These are phyloP conservation scores for Exophiala spinifera DNA, from an alignment of 2,329 filamentous ascomycete genomes.

Conservation along the genomic window DNA sequence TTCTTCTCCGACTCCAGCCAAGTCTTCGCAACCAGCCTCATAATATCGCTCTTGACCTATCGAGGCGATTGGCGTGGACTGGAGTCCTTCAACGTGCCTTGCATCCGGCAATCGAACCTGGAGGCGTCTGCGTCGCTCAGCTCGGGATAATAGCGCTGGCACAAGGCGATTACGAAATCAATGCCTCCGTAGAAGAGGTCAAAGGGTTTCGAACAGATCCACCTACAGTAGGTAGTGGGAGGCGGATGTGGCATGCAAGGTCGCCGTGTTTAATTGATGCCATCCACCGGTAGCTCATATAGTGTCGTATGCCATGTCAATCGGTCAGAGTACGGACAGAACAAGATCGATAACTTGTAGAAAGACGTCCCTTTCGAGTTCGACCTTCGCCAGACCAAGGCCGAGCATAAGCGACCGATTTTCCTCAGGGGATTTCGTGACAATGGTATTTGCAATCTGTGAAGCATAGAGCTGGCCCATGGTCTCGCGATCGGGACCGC, in stretches of 20 bases:
- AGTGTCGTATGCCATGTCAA: not conserved
- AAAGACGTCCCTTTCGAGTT: conserved; percentile 27
- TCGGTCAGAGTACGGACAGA: conserved; percentile 24
- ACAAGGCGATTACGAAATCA: conserved; percentile 77
- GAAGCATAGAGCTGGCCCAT: conserved; percentile 84
- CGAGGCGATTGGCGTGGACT: conserved; percentile 79
- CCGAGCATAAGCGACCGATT: conserved; percentile 55
- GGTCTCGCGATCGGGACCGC: conserved; percentile 73
- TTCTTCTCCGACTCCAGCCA: conserved; percentile 73
- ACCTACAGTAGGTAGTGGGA: conserved; percentile 23
- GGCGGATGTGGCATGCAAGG: conserved; percentile 36
- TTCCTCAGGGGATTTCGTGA: conserved; percentile 65
- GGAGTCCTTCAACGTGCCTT: conserved; percentile 76
- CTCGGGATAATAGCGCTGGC: conserved; percentile 74
- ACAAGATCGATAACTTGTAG: conserved; percentile 28
- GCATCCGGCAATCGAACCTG: conserved; percentile 56
- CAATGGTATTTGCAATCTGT: conserved; percentile 79
- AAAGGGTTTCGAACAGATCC: conserved; percentile 23
- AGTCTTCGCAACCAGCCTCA: conserved; percentile 69
- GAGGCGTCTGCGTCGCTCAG: conserved; percentile 57
- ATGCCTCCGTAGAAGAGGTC: conserved; percentile 77
- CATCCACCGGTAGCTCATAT: conserved; percentile 3
- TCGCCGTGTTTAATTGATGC: conserved; percentile 33
- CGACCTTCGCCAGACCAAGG: conserved; percentile 32
- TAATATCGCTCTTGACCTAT: conserved; percentile 73